Evolutionary conservation across 495 filamentous ascomycete genomes (phyloP), one percentile per base, ranked within the genome.

Genomic region (Polyplosphaeria fusca): DNA sequence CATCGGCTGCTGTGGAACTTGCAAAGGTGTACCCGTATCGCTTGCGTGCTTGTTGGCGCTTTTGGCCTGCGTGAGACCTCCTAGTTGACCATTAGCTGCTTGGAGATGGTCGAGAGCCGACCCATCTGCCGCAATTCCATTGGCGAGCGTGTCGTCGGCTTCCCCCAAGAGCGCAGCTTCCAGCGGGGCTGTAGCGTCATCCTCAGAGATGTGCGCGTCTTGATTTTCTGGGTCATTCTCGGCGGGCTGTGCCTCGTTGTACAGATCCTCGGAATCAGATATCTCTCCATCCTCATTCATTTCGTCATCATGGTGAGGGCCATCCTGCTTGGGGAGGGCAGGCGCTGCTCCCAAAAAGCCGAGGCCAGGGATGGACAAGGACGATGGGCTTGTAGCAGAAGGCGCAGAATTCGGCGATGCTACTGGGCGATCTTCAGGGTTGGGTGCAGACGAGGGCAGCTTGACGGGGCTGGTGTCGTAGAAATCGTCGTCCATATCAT

Each of bases 401-500:
- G 53, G 47, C 13, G 40, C 45, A 27, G 57, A 23, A n/a, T 44
- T 30, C 3, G 35, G 25, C 20, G 41, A 43, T 22, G 40, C 5
- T 24, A 39, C 11, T 11, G 52, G 16, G n/a, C 20, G 32, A 9
- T 14, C 46, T 4, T 42, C 55, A 32, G 5, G 13, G 37, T 27
- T 22, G 28, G 27, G 32, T 3, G 54, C 20, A 18, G 28, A 18
- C 1, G 61, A 14, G 19, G 52, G 22, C 42, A 51, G 50, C 39
- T 52, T 54, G 39, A 54, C 43, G 23, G 62, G 56, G 4, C 45
- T 48, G 22, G 57, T 58, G 4, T 51, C 62, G 44, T 65, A 65
- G 51, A 65, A 60, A 41, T 65, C 62, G 52, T 65, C 62, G 35
- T 65, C 62, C 46, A 48, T 19, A 35, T 65, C 62, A 58, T 65